Percentiles rank a stretch among this genome's conserved stretches.
Conservation (phyloP, 176 grass and related monocot species). For the Olyra latifolia region DNA sequence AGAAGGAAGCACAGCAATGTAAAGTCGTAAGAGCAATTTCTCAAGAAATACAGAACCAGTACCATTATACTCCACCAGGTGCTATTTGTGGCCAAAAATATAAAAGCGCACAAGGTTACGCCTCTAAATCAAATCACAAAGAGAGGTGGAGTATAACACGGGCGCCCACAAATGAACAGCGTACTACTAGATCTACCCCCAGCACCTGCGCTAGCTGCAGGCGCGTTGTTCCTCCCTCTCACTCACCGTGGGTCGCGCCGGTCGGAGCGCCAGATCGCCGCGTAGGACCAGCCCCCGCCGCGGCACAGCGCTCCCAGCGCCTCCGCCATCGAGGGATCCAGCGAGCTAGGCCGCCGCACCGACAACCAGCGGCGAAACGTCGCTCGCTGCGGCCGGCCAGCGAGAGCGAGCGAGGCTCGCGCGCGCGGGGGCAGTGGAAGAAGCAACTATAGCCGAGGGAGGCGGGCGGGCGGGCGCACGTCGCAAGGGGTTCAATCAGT, state of each 20-base stretch:
- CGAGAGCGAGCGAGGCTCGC: too few relatives aligned
- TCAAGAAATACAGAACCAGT: not conserved
- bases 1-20: not conserved
- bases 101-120: not conserved
- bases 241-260: slow-evolving; percentile 66
- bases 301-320: slow-evolving; percentile 65
- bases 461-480: too few relatives aligned
- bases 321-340: slow-evolving; percentile 37
- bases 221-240: too few relatives aligned
- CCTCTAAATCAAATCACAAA: not conserved
- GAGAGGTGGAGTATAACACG: not conserved
- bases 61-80: not conserved
- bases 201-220: not conserved
- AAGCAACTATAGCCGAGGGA: not conserved
- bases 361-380: not conserved
- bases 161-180: not conserved
- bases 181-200: slow-evolving; percentile 9
- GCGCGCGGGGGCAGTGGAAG: not conserved
- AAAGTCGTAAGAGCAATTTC: not conserved
- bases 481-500: slow-evolving; percentile 38
- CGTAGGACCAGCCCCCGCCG: slow-evolving; percentile 86
- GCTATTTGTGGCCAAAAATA: too few relatives aligned
- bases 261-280: slow-evolving; percentile 76
- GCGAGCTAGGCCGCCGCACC: not conserved
- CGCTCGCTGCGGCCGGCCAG: not conserved